Conservation (phyloP, 1,284 basidiomycete species). For the Malassezia sympodialis region DNA sequence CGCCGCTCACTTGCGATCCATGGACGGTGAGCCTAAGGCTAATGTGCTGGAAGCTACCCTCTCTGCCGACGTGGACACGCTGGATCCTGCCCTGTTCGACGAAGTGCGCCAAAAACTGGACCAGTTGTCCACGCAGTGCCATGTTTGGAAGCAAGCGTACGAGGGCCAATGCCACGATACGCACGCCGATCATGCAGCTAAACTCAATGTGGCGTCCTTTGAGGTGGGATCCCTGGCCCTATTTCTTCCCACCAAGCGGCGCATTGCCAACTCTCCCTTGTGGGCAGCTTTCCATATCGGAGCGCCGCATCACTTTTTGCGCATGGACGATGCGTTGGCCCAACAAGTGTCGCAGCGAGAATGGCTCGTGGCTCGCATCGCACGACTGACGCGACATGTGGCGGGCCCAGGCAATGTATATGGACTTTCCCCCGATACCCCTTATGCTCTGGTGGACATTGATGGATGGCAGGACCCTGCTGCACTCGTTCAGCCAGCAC, state of each 20-base stretch:
- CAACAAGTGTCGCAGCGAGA: slow-evolving; percentile 60
- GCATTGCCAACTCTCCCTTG: slow-evolving; percentile 43
- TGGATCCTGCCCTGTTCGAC: slow-evolving; percentile 57
- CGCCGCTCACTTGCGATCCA: slow-evolving; percentile 54
- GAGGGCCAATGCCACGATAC: slow-evolving; percentile 51
- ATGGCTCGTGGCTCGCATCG: slow-evolving; percentile 88
- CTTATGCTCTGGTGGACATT: slow-evolving; percentile 84
- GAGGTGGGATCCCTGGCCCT: slow-evolving; percentile 64
- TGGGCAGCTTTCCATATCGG: slow-evolving; percentile 54
- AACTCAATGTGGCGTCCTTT: slow-evolving; percentile 21
- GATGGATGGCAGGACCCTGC: slow-evolving; percentile 55
- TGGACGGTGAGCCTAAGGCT: neutral
- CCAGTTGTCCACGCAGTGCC: slow-evolving; percentile 59
- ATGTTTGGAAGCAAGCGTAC: slow-evolving; percentile 93
- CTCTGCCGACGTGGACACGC: no score
- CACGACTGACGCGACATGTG: slow-evolving; percentile 71
- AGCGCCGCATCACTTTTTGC: slow-evolving; percentile 91
- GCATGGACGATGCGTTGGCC: slow-evolving; percentile 61
- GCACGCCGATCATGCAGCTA: neutral
- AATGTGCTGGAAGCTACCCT: slow-evolving; percentile 49
- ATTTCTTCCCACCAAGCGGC: slow-evolving; percentile 88
- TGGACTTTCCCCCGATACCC: slow-evolving; percentile 73
- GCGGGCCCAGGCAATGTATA: slow-evolving; percentile 47
- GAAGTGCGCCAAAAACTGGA: slow-evolving; percentile 65
- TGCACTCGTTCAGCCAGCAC: neutral